These are phyloP conservation scores for Orbilia ellipsospora DNA, from an alignment of 2,329 filamentous ascomycete species.

Conservation along the genomic window DNA sequence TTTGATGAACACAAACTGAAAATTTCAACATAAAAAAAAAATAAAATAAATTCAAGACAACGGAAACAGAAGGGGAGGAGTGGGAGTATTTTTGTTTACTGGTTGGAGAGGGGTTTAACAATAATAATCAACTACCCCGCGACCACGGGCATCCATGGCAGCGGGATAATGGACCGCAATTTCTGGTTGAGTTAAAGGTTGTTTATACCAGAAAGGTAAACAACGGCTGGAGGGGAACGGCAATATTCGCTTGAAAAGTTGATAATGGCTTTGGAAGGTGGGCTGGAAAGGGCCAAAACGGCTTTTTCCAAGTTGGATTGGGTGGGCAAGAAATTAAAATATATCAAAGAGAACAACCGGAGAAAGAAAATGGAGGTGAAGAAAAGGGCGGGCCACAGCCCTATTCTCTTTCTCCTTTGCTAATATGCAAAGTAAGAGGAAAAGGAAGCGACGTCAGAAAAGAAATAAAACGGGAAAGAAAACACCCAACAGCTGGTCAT, in stretches of 20 bases:
- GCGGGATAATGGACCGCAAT: constrained; percentile 38
- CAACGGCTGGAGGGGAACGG: constrained; percentile 22
- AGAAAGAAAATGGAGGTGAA: constrained; percentile 24
- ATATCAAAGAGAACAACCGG: not conserved
- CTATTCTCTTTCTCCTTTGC: constrained; percentile 7
- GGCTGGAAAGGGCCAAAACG: constrained; percentile 12
- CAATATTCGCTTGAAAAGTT: constrained; percentile 37
- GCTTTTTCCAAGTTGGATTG: not conserved
- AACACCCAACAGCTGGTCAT: not conserved
- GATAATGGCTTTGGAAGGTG: constrained; percentile 33
- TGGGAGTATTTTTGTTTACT: constrained; percentile 40
- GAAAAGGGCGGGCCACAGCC: constrained; percentile 17
- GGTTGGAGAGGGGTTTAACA: constrained; percentile 31
- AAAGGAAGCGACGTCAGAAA: constrained; percentile 40
- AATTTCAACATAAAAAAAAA: not conserved
- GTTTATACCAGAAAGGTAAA: constrained; percentile 51
- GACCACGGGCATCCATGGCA: constrained; percentile 50
- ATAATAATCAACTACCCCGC: constrained; percentile 42
- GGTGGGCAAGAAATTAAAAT: not conserved
- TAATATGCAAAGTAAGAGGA: constrained; percentile 5
- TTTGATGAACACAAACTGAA: constrained; percentile 28
- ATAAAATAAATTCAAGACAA: constrained; percentile 1
- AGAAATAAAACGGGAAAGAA: not conserved
- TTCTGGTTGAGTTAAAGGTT: constrained; percentile 20
- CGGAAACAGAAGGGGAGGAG: not conserved